These are phyloP conservation scores for Leccinum pallidistipes DNA, from an alignment of 1,284 basidiomycete species.

Conservation along the genomic window DNA sequence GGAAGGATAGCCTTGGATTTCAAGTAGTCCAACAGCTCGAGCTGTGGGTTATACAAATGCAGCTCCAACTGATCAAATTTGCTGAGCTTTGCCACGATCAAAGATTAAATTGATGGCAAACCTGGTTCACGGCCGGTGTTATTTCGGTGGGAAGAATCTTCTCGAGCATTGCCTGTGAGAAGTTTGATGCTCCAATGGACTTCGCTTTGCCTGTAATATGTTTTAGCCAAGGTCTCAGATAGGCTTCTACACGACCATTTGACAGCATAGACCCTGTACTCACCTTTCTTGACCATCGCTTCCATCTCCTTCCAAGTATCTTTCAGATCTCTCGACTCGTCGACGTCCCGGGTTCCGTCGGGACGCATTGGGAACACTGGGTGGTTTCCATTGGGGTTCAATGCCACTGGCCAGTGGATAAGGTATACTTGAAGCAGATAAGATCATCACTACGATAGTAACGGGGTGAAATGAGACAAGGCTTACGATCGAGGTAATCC, in stretches of 20 bases:
- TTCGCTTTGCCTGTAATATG: conserved; percentile 60
- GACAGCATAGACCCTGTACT: background rate
- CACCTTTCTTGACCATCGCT: conserved; percentile 63
- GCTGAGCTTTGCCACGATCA: conserved; percentile 12
- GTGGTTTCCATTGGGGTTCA: conserved; percentile 77
- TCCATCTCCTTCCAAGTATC: conserved; percentile 89
- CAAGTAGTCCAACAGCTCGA: conserved; percentile 68
- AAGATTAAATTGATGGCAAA: conserved; percentile 22
- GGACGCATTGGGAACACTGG: conserved; percentile 65
- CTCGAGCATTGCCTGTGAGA: conserved; percentile 61
- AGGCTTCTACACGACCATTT: background rate
- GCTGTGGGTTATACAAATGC: conserved; percentile 78
- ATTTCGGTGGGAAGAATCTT: conserved; percentile 58
- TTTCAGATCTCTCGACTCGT: conserved; percentile 60
- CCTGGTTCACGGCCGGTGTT: conserved; percentile 66
- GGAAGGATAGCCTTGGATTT: conserved; percentile 69
- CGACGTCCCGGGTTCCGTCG: conserved; percentile 69
- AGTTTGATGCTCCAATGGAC: conserved; percentile 78
- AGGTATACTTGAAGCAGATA: conserved; percentile 52
- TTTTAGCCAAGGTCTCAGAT: conserved; percentile 1
- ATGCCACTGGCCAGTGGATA: conserved; percentile 80
- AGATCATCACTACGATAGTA: background rate
- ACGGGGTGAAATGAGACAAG: background rate
- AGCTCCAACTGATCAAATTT: conserved; percentile 57
- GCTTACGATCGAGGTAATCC: conserved; percentile 76